phyloP scores from a whole-genome alignment of 2,329 filamentous ascomycete genomes.

The Venturia asperata region DNA sequence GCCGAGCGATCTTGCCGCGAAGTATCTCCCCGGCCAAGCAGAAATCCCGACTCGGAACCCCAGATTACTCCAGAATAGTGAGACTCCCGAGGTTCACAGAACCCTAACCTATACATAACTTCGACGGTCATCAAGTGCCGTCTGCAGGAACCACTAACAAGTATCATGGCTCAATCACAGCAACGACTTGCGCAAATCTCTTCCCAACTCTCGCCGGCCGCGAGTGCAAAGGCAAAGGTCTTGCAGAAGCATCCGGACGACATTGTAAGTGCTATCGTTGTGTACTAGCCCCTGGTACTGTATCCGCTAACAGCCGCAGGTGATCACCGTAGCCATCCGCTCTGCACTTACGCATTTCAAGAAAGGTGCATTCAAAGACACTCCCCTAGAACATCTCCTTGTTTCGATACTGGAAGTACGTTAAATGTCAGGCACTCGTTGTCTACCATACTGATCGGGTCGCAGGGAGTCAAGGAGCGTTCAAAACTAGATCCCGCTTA shows the following conservation, averaged over 20 bases:
- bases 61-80: neutral
- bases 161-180: conserved; percentile 14
- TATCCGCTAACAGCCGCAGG: neutral
- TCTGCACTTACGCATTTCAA: conserved; percentile 16
- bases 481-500: conserved; percentile 81
- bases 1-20: neutral
- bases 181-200: conserved; percentile 18
- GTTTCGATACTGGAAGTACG: conserved; percentile 6
- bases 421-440: too few relatives aligned
- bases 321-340: conserved; percentile 17
- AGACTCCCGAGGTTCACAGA: neutral
- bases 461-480: conserved; percentile 36
- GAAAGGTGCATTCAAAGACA: conserved; percentile 15
- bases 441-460: neutral
- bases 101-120: neutral
- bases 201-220: conserved; percentile 9
- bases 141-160: neutral
- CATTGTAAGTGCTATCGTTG: conserved; percentile 8
- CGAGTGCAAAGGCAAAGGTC: conserved; percentile 2
- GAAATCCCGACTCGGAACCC: neutral
- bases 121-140: neutral
- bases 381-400: conserved; percentile 17
- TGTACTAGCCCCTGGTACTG: neutral
- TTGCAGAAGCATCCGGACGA: conserved; percentile 18
- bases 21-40: neutral